Percentiles rank a stretch among this genome's conserved stretches.
Conservation (phyloP, 805 yeast genomes). For the Kodamaea hsintzibuensis region DNA sequence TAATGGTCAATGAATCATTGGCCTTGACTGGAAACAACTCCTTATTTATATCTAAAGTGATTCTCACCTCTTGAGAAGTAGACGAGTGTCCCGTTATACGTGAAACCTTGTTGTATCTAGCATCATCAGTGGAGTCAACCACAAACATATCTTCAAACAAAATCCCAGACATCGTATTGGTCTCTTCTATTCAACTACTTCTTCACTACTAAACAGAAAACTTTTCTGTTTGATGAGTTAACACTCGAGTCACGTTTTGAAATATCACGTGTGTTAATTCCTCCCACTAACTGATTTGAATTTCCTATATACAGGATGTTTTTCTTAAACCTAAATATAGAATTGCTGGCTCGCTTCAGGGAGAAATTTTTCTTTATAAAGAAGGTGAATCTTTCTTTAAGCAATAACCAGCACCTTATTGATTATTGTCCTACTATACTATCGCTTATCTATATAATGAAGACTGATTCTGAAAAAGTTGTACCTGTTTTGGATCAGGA, state of each 20-base stretch:
- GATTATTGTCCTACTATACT: neutral
- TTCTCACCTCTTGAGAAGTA: conserved; percentile 73
- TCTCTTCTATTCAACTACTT: neutral
- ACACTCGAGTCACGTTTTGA: too few relatives aligned
- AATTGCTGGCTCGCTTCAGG: conserved; percentile 1
- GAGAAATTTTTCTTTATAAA: neutral
- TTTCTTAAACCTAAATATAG: neutral
- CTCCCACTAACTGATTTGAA: too few relatives aligned
- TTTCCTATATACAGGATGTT: neutral
- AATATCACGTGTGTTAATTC: too few relatives aligned
- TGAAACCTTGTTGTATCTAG: conserved; percentile 87
- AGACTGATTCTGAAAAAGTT: neutral
- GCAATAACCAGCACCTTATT: neutral
- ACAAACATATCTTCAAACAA: conserved; percentile 92
- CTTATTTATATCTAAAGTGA: conserved; percentile 86
- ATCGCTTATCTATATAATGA: neutral
- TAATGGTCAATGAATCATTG: conserved; percentile 79
- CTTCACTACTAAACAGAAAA: neutral
- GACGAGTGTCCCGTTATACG: conserved; percentile 88
- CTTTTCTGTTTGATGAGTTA: too few relatives aligned
- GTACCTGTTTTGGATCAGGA: conserved; percentile 1
- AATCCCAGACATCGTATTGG: conserved; percentile 49
- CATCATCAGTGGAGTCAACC: conserved; percentile 80
- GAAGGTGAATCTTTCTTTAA: neutral
- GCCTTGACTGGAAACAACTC: conserved; percentile 84